Conservation (phyloP, 495 filamentous ascomycete genomes). For the Hypoxylon intermedium region DNA sequence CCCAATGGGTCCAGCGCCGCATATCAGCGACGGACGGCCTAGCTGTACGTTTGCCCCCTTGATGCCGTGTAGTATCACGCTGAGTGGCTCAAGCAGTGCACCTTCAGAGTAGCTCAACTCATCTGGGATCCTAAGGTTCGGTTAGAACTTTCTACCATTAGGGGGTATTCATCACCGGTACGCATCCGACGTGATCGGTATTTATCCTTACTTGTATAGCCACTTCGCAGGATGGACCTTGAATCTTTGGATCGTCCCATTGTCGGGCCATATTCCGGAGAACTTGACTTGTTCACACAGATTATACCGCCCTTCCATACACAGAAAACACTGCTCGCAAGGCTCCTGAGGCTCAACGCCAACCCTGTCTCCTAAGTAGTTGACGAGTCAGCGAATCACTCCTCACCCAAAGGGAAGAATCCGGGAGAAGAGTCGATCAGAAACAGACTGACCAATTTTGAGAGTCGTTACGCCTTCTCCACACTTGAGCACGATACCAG, state of each 20-base stretch:
- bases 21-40: constrained; percentile 51
- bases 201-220: constrained; percentile 50
- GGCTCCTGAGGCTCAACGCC: constrained; percentile 58
- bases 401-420: not conserved
- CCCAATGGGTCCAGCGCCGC: constrained; percentile 60
- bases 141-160: constrained; percentile 36
- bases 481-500: constrained; percentile 54
- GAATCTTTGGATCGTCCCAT: constrained; percentile 65
- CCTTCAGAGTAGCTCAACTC: constrained; percentile 54
- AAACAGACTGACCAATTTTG: constrained; percentile 41
- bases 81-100: constrained; percentile 59
- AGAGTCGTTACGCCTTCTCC: constrained; percentile 53
- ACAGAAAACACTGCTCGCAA: constrained; percentile 56
- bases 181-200: not conserved
- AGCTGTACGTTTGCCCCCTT: constrained; percentile 49
- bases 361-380: constrained; percentile 52
- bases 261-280: constrained; percentile 65
- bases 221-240: constrained; percentile 62
- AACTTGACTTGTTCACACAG: constrained; percentile 58
- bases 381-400: constrained; percentile 5
- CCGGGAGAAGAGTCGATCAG: not conserved
- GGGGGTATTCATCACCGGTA: constrained; percentile 36
- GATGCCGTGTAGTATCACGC: constrained; percentile 56
- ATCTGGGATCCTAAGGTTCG: constrained; percentile 45
- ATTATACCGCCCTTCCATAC: constrained; percentile 56